Conservation (phyloP, 352 stramenopile genomes). For the Globisporangium orthogonon region DNA sequence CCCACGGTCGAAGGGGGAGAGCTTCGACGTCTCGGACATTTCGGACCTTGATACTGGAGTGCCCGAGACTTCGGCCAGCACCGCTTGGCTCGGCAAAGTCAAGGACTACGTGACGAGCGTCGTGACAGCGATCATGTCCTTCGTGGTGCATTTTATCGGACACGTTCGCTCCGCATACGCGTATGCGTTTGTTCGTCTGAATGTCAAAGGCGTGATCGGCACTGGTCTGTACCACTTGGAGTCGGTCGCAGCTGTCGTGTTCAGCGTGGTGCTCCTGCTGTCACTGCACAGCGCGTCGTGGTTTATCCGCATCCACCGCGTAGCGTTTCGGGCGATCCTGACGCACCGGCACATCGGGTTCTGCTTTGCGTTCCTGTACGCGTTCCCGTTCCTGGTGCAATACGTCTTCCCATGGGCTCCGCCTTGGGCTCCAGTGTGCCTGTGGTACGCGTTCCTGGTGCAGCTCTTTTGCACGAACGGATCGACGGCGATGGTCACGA, state of each 20-base stretch:
- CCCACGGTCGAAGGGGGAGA: conserved; percentile 28
- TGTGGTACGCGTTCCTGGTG: conserved; percentile 88
- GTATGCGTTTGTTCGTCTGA: conserved; percentile 15
- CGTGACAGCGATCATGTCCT: background rate
- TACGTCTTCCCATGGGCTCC: conserved; percentile 86
- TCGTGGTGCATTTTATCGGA: background rate
- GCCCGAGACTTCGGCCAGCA: background rate
- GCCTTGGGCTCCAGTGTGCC: conserved; percentile 82
- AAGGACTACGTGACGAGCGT: background rate
- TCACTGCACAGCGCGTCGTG: conserved; percentile 65
- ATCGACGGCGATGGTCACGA: conserved; percentile 79
- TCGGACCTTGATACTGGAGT: conserved; percentile 11
- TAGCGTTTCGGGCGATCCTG: conserved; percentile 76
- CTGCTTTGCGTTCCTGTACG: conserved; percentile 85
- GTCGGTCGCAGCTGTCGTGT: conserved; percentile 54
- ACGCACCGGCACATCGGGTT: conserved; percentile 84
- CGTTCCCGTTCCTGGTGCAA: conserved; percentile 81
- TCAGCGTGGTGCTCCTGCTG: conserved; percentile 62
- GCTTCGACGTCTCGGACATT: conserved; percentile 21
- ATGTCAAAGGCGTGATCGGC: conserved; percentile 36
- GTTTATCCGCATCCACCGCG: conserved; percentile 74
- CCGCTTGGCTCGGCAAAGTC: background rate
- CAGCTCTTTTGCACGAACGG: conserved; percentile 85
- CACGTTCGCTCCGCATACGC: conserved; percentile 4
- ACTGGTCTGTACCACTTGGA: conserved; percentile 51